phyloP scores from a whole-genome alignment of 2,329 filamentous ascomycete species.

The Harringtonia lauricola region DNA sequence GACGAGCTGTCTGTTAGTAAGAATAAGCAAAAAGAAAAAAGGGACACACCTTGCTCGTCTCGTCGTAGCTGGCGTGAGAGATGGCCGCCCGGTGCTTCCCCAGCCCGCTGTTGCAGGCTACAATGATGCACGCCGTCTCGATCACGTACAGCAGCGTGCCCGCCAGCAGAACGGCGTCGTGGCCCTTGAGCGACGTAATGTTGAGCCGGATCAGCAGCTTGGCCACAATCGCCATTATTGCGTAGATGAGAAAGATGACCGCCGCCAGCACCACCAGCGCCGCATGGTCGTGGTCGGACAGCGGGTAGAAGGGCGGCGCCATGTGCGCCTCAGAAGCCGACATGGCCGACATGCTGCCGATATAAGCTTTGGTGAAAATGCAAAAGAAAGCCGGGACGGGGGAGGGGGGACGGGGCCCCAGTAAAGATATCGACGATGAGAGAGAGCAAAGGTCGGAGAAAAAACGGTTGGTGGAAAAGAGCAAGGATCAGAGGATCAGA shows the following conservation, averaged over 20 bases:
- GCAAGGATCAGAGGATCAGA: too few relatives aligned
- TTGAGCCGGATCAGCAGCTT: constrained; percentile 4
- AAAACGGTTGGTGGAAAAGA: too few relatives aligned
- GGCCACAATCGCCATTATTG: neutral
- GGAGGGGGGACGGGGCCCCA: too few relatives aligned
- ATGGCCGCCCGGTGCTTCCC: constrained; percentile 1
- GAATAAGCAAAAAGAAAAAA: neutral
- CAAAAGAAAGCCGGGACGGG: too few relatives aligned
- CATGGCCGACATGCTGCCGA: neutral
- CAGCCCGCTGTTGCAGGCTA: constrained; percentile 1
- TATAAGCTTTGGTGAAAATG: too few relatives aligned
- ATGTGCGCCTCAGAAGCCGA: neutral
- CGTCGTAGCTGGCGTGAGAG: neutral
- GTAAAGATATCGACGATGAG: too few relatives aligned
- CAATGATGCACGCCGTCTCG: constrained; percentile 1
- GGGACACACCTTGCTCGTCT: neutral
- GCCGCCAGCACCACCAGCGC: neutral
- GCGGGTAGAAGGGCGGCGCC: neutral
- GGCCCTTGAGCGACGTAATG: constrained; percentile 1
- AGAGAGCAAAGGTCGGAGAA: too few relatives aligned
- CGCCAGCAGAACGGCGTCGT: neutral
- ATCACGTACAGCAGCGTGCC: neutral
- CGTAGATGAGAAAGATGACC: constrained; percentile 4
- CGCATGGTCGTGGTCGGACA: constrained; percentile 1
- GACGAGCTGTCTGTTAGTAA: too few relatives aligned